Base-by-base conservation (phyloP, 2,329 filamentous ascomycete genomes). In the Scopulariopsis brevicaulis region DNA sequence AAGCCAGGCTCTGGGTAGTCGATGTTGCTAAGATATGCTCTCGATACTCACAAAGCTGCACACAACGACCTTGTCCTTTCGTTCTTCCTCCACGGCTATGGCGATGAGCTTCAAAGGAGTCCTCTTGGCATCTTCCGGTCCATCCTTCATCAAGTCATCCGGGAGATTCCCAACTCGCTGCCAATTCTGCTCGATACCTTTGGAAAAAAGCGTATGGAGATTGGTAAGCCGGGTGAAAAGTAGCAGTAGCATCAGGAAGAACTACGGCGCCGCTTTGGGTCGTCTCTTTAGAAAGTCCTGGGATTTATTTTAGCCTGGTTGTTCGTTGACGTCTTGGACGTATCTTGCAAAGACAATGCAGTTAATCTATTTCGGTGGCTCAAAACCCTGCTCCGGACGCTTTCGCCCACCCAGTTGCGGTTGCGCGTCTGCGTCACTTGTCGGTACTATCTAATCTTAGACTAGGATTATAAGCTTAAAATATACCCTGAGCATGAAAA, bases 1-100 rank as follows among this genome's bases (percentile, higher is more conserved):
- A 71, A 74, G 32, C 71, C 73, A 2, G 71, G 72, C 8, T 67
- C 69, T 1, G 71, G 72, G 1, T 74, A 75, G 57, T 73, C 70
- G 5, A 74, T 71, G 1, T 58, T 75, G 35, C 63, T 75, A 52
- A 64, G 63, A 46, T 65, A 68, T 59, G 37, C 72, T 1, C 64
- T 74, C 18, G 61, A 70, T 12, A 66, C 67, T 43, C 60, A 65
- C 51, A 46, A 25, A 4, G 11, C 4, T 8, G 7, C 56, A 56
- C 58, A 58, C 3, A 18, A 35, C 2, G 48, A 32, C 12, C 43
- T 69, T 6, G 54, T 65, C 5, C 60, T 72, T 11, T 65, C 62
- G 0, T 74, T 73, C 63, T 73, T 73, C 61, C 73, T 74, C 56
- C 66, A 73, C 20, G 66, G 60, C 7, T 65, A 66, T 2, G 70